Base-by-base conservation (phyloP, 2,329 filamentous ascomycete species). In the Aspergillus carbonarius region DNA sequence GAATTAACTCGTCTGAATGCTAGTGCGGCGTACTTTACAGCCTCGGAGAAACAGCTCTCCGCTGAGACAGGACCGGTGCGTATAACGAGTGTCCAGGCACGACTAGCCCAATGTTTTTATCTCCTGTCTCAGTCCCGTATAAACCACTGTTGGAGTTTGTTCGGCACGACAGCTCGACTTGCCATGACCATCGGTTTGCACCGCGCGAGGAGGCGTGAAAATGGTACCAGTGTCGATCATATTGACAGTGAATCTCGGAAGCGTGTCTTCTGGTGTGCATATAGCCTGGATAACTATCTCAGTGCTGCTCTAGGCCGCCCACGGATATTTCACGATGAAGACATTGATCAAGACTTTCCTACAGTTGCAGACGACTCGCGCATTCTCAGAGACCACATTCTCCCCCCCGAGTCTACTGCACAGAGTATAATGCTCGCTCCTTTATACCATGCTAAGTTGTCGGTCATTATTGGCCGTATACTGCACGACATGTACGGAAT, bases 381-480 rank as follows among this genome's bases (percentile, higher is more conserved):
- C 5, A 63, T 70, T 10, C 44, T 53, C 12, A 17, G 13, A 32
- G 56, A 62, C 23, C 54, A 59, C 23, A 64, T 67, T 32, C 27
- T 57, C 12, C 67, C 72, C 12, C 58, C 72, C 35, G 48, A 68
- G 8, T 59, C 66, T 6, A 66, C 66, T 47, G 52, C 68, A 20
- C 76, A 77, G 27, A 72, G 76, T 4, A 68, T 78, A 1, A 81
- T 81, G 78, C 72, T 78, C 57, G 79, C 77, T 6, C 73, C 78
- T 3, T 70, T 81, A 2, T 78, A 78, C 54, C 79, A 81, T 58
- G 73, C 77, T 39, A 78, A 72, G 59, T 66, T 82, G 17, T 77
- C 78, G 1, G 73, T 72, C 23, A 80, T 81, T 30, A 74, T 81
- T 25, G 75, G 75, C 53, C 69, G 70, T 8, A 76, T 81, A 8